Base-by-base conservation (phyloP, 495 filamentous ascomycete genomes). In the Jackrogersella minutella region DNA sequence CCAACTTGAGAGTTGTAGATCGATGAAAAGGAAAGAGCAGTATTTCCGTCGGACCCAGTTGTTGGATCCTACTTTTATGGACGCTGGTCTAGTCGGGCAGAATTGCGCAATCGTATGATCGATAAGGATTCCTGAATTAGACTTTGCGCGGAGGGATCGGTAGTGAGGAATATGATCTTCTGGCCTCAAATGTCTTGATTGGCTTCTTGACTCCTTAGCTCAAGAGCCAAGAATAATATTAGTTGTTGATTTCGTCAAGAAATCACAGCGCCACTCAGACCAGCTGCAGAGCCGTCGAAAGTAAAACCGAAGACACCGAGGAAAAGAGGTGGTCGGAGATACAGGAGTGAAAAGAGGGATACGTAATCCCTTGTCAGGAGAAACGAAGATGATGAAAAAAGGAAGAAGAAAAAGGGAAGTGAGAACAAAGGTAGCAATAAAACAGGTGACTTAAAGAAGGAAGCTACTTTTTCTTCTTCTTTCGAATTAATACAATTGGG, bases 261-360 rank as follows among this genome's bases (percentile, higher is more conserved):
- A 60, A 58, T 52, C 52, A 40, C n/a, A 64, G 55, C 37, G 52
- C 51, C 53, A 62, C 53, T 41, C 66, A 69, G 66, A 58, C 66
- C 66, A 61, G 61, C 66, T 69, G 66, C 44, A 53, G 28, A 64
- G 43, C 43, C 43, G 37, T 47, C 39, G 31, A 46, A 58, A 40
- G 28, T 60, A 54, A 43, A 13, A 43, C 54, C 44, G 3, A n/a
- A 33, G 2, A 44, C 19, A 24, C 21, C 41, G 41, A 26, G n/a
- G 41, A 39, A 30, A 30, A 7, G 41, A 36, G 46, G 24, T 58
- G 9, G 40, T 37, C 14, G 34, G 40, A 50, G 34, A 41, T 58
- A 51, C 14, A 28, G 49, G 21, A 46, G 22, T 13, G 41, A 21
- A 47, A 41, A 50, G 28, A n/a, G 14, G 24, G 14, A 50, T 33